Base-by-base conservation (phyloP, 345 rosid genomes). In the Turritis glabra region DNA sequence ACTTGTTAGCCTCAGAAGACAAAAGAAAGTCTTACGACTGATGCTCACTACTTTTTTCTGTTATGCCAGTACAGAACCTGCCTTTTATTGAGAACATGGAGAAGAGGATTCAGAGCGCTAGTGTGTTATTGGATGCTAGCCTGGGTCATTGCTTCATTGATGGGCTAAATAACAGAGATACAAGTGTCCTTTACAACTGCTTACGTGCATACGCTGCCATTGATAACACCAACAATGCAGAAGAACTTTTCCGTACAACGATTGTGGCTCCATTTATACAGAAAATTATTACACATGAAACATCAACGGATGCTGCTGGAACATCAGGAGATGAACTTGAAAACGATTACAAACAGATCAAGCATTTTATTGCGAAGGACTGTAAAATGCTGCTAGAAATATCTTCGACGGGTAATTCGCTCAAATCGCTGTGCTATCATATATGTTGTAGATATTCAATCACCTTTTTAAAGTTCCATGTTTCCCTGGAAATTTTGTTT, bases 11-110 rank as follows among this genome's bases (percentile, higher is more conserved):
- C 70, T 53, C 38, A 69, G 40, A 53, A 27, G 33, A 69, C 47
- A 26, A 60, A 5, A 30, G 5, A 43, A 69, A 53, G n/a, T 77
- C 46, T 18, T 56, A 64, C 4, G 9, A 75, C 56, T 76, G 71
- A 47, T 80, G 81, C 88, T 85, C 81, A 86, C 84, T 76, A 81
- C 79, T 71, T 67, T 77, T 80, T 80, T 88, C 77, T 71, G 53
- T 86, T 82, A 73, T 90, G 96, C 91, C 89, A 87, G 94, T 89
- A 89, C 93, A 92, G 99, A 84, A 88, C 81, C 98, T 96, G 72
- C 99, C 99, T 79, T 96, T 96, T 80, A 85, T 96, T 72, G 86
- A 87, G 81, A 96, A 92, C 84, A 89, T 96, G 90, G 97, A 96
- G 83, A 96, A 92, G 90, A 92, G 96, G 80, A 89, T 89, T 80